A percentile compares a stretch with the other conserved stretches of the same genome.
Conservation (phyloP, 2,329 filamentous ascomycete species). For the Beauveria pseudobassiana region DNA sequence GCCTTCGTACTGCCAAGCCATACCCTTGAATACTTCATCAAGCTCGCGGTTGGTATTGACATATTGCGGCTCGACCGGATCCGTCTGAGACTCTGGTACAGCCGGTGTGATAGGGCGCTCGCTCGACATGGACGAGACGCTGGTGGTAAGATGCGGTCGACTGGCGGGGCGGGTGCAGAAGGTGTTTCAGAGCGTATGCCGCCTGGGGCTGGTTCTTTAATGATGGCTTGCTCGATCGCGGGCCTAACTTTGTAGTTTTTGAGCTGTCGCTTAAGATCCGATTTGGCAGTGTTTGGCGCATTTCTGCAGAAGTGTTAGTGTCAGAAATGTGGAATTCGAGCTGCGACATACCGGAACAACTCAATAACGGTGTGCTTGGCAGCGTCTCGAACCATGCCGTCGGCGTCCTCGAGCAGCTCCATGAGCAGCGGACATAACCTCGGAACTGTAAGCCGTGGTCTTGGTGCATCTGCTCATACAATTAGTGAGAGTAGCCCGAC, state of each 20-base stretch:
- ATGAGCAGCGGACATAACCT: slow-evolving; percentile 73
- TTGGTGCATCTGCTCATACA: slow-evolving; percentile 60
- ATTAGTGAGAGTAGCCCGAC: neutral
- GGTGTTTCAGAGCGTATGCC: slow-evolving; percentile 35
- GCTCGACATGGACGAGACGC: slow-evolving; percentile 33
- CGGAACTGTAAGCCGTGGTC: slow-evolving; percentile 75
- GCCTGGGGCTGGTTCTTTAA: slow-evolving; percentile 60
- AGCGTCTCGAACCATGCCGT: slow-evolving; percentile 76
- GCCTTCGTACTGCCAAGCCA: slow-evolving; percentile 77
- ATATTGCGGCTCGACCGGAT: slow-evolving; percentile 71
- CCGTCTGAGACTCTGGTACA: slow-evolving; percentile 51
- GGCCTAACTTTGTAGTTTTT: slow-evolving; percentile 78
- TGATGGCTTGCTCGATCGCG: slow-evolving; percentile 75
- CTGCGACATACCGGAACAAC: slow-evolving; percentile 60
- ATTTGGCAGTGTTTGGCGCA: slow-evolving; percentile 76
- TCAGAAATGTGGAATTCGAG: neutral
- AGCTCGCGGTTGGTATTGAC: slow-evolving; percentile 79
- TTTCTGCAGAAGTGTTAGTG: slow-evolving; percentile 38
- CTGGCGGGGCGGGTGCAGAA: slow-evolving; percentile 31
- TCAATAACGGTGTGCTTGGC: slow-evolving; percentile 80
- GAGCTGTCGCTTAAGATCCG: slow-evolving; percentile 80
- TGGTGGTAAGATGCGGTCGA: slow-evolving; percentile 37
- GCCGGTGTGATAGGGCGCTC: slow-evolving; percentile 54
- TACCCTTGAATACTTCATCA: slow-evolving; percentile 78
- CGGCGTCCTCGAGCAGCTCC: slow-evolving; percentile 82